Conservation (phyloP, 106 monocot genomes). For the Acorus gramineus region DNA sequence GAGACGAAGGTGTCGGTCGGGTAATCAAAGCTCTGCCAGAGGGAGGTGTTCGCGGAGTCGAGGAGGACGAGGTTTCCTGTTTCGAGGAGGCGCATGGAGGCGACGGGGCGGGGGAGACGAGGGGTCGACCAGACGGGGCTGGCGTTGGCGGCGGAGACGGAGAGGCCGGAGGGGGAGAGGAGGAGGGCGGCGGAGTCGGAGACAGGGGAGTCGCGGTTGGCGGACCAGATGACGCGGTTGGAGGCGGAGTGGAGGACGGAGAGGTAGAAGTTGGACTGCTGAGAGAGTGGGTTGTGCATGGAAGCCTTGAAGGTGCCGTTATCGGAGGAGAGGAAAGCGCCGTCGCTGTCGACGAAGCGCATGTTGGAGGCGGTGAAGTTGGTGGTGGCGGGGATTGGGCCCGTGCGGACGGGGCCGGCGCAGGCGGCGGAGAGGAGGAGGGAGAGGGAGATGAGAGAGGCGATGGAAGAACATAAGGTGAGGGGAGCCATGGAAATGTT, state of each 20-base stretch:
- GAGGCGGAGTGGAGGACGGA: constrained; percentile 25
- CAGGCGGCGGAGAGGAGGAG: not conserved
- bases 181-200: constrained; percentile 20
- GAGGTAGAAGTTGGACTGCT: constrained; percentile 37
- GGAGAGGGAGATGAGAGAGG: constrained; percentile 13
- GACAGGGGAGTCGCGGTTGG: constrained; percentile 34
- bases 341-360: constrained; percentile 31
- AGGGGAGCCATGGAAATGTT: not conserved
- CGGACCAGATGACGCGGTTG: constrained; percentile 46
- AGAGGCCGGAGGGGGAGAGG: constrained; percentile 43
- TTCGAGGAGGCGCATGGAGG: constrained; percentile 51
- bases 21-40: constrained; percentile 82
- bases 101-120: constrained; percentile 11
- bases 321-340: constrained; percentile 48
- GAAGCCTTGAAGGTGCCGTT: constrained; percentile 24
- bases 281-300: constrained; percentile 15
- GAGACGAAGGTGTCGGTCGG: constrained; percentile 67
- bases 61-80: constrained; percentile 71
- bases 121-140: constrained; percentile 58
- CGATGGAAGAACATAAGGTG: constrained; percentile 10
- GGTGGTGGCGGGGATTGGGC: constrained; percentile 31
- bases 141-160: constrained; percentile 22
- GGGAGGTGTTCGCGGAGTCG: constrained; percentile 34
- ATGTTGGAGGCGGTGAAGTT: constrained; percentile 43
- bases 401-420: constrained; percentile 13